Percentiles rank a stretch among this genome's conserved stretches.
Conservation (phyloP, 495 filamentous ascomycete species). For the Penicillium argentinense region DNA sequence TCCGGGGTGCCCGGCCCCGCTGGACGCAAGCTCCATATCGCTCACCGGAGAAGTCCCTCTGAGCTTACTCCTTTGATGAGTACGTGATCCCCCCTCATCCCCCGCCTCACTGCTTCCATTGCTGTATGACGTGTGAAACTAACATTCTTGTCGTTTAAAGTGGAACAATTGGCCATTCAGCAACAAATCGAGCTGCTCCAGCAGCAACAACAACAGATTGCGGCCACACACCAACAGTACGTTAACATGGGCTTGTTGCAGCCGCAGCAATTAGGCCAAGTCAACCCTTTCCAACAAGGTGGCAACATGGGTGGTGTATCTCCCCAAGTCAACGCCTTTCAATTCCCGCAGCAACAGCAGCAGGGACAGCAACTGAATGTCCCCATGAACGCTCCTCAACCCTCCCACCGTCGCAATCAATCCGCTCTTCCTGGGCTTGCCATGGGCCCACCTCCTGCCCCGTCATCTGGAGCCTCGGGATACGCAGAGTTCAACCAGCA, state of each 20-base stretch:
- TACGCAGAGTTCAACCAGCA: constrained; percentile 76
- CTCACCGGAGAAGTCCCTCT: constrained; percentile 94
- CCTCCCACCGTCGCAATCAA: constrained; percentile 95
- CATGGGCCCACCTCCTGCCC: constrained; percentile 87
- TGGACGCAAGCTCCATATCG: constrained; percentile 93
- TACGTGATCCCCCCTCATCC: constrained; percentile 58
- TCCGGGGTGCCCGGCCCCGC: constrained; percentile 75
- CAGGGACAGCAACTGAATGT: constrained; percentile 72
- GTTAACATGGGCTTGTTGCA: constrained; percentile 94
- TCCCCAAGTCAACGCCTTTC: constrained; percentile 79
- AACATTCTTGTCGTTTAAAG: constrained; percentile 38
- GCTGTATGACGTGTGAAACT: constrained; percentile 6
- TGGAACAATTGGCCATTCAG: constrained; percentile 98
- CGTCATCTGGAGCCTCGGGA: constrained; percentile 91
- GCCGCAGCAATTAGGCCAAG: constrained; percentile 73
- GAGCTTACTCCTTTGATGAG: constrained; percentile 98
- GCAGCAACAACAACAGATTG: constrained; percentile 97
- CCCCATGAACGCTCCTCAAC: constrained; percentile 73
- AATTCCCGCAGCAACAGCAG: constrained; percentile 83
- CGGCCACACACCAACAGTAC: constrained; percentile 93
- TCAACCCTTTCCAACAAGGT: constrained; percentile 66
- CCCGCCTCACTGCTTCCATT: neutral
- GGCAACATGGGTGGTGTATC: constrained; percentile 67
- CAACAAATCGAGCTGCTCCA: constrained; percentile 98
- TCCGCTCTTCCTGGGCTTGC: constrained; percentile 93